Evolutionary conservation across 2,329 filamentous ascomycete species (phyloP), one percentile per base, ranked within the genome.

Genomic region (Huntiella bhutanensis): DNA sequence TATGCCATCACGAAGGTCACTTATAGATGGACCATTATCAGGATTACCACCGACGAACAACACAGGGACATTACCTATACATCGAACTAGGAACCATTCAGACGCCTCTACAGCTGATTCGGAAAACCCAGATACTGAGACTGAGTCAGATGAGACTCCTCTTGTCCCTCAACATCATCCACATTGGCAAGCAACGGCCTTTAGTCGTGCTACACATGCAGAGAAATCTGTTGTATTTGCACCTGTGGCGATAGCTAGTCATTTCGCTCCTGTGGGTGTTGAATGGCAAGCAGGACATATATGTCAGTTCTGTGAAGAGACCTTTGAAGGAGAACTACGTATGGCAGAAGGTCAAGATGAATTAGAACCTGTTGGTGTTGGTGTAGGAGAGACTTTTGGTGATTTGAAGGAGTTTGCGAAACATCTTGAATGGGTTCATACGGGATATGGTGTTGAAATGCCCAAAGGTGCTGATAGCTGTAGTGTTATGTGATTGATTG

Each of bases 351-450:
- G 64, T 37, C 55, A 61, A 37, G 67, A 70, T 49, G 68, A 67
- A 51, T 69, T 72, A 37, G 69, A 70, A 51, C 69, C 71, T 40
- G 55, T 64, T 43, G 62, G 60, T 22, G 68, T 68, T 12, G 64
- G 64, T 51, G 64, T 70, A 46, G 68, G 69, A 46, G 53, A 53
- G 33, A 66, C 64, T 3, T 72, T 73, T 53, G 64, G 65, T 38
- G 63, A 65, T 51, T 55, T 77, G 39, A 58, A 56, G 12, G 60
- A 61, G 12, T 66, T 75, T 34, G 66, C 67, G 55, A 66, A 67
- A 49, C 73, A 77, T 52, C 60, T 77, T 22, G 68, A 69, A 52
- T 76, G 73, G 73, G 62, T 66, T 51, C 73, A 76, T 52, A 64
- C 63, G 5, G 40, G 35, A 12, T 49, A 49, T 41, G 32, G 40